These are phyloP conservation scores for Colletotrichum sublineola DNA, from an alignment of 2,329 filamentous ascomycete species.

Conservation along the genomic window DNA sequence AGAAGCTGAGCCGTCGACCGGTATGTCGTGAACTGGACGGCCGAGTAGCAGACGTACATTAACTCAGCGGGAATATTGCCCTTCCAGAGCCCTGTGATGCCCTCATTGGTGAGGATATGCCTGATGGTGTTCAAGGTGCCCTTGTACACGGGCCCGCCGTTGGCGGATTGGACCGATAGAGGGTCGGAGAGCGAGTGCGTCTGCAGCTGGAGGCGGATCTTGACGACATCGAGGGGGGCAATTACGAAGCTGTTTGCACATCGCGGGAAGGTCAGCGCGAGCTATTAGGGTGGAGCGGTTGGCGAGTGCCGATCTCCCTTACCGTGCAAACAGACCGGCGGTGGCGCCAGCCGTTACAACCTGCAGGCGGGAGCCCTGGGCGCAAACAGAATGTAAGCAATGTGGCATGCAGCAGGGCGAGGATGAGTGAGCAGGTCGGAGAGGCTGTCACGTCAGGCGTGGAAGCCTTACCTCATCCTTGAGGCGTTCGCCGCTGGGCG, in stretches of 20 bases:
- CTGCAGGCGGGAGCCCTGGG: conserved; percentile 68
- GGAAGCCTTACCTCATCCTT: conserved; percentile 68
- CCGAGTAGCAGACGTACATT: conserved; percentile 92
- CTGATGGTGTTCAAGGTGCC: conserved; percentile 82
- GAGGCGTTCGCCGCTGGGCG: conserved; percentile 58
- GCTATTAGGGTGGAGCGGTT: conserved; percentile 8
- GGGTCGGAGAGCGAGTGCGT: conserved; percentile 86
- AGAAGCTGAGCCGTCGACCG: conserved; percentile 79
- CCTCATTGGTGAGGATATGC: conserved; percentile 84
- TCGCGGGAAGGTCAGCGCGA: conserved; percentile 39
- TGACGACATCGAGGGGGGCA: conserved; percentile 95
- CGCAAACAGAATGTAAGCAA: conserved; percentile 36
- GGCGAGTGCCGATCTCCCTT: conserved; percentile 46
- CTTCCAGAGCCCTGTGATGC: conserved; percentile 92
- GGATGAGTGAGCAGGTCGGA: conserved; percentile 9
- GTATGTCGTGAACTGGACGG: conserved; percentile 91
- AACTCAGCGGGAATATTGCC: conserved; percentile 96
- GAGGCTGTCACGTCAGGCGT: conserved; percentile 16
- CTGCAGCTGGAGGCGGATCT: conserved; percentile 97
- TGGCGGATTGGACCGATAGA: conserved; percentile 64
- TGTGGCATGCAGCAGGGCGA: conserved; percentile 21
- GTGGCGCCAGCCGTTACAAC: conserved; percentile 69
- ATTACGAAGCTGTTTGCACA: conserved; percentile 79
- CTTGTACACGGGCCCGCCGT: conserved; percentile 72
- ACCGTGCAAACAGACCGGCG: conserved; percentile 91